A percentile compares a stretch with the other conserved stretches of the same genome.
Conservation (phyloP, 495 filamentous ascomycete species). For the Rostrohypoxylon terebratum region DNA sequence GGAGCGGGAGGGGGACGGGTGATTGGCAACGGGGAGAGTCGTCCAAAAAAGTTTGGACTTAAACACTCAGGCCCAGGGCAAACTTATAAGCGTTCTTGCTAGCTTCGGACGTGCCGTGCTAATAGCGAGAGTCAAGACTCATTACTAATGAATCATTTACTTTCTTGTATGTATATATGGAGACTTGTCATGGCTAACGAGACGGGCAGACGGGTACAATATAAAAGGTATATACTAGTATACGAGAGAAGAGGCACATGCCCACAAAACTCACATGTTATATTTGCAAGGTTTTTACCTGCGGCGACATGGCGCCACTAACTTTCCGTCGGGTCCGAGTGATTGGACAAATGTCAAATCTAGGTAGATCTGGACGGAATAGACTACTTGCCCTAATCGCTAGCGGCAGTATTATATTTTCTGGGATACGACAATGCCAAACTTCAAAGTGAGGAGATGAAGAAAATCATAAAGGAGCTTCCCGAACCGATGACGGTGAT, state of each 20-base stretch:
- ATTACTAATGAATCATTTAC: slow-evolving; percentile 33
- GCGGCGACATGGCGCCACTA: slow-evolving; percentile 31
- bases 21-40: neutral
- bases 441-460: slow-evolving; percentile 4
- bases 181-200: neutral
- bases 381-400: neutral
- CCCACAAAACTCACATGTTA: slow-evolving; percentile 7
- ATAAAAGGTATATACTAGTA: neutral
- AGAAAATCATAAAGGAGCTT: neutral
- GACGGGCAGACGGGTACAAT: neutral
- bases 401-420: neutral
- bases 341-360: slow-evolving; percentile 33
- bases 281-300: too few relatives aligned
- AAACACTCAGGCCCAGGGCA: slow-evolving; percentile 16
- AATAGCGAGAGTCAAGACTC: slow-evolving; percentile 5
- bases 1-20: neutral
- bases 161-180: slow-evolving; percentile 15
- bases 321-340: slow-evolving; percentile 15
- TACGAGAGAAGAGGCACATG: slow-evolving; percentile 25
- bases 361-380: slow-evolving; percentile 22
- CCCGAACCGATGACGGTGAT: slow-evolving; percentile 31
- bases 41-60: slow-evolving; percentile 1
- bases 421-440: neutral
- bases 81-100: slow-evolving; percentile 9
- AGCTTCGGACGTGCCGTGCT: slow-evolving; percentile 25